Conservation (phyloP, 75 land plant genomes). For the Larix kaempferi region DNA sequence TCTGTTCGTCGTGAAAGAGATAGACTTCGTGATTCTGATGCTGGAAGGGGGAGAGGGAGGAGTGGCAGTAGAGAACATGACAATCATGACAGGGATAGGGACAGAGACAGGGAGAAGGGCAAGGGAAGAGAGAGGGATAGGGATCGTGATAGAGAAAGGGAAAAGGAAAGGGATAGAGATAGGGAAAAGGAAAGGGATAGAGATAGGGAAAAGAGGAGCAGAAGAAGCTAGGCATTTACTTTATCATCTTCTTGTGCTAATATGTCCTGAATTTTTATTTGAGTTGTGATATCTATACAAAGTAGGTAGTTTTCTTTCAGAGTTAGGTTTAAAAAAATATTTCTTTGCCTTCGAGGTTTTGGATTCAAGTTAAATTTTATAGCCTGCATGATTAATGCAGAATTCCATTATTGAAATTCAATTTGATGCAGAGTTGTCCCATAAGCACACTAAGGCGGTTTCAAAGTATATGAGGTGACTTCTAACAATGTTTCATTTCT, state of each 20-base stretch:
- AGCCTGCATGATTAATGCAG: constrained; percentile 5
- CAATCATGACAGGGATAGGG: constrained; percentile 26
- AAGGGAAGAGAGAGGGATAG: constrained; percentile 16
- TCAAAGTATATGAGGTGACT: too few relatives aligned
- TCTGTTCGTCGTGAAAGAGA: constrained; percentile 16
- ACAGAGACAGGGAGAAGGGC: constrained; percentile 13
- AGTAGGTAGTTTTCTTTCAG: not conserved
- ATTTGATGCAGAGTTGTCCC: not conserved
- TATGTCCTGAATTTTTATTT: not conserved
- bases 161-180: not conserved
- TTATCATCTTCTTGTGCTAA: not conserved
- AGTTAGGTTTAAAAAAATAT: not conserved
- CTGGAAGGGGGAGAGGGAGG: constrained; percentile 35
- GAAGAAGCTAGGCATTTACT: constrained; percentile 5
- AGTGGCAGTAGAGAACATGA: constrained; percentile 22
- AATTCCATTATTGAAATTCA: not conserved
- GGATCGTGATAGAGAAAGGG: not conserved
- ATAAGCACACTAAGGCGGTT: too few relatives aligned
- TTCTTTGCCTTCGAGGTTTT: not conserved
- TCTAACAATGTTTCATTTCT: not conserved
- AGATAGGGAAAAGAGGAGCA: constrained; percentile 9
- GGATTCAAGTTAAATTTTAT: not conserved
- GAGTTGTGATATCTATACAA: not conserved
- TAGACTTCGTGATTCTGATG: constrained; percentile 16
- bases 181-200: constrained; percentile 2